These are phyloP conservation scores for Podaxis sp. DNA, from an alignment of 768 basidiomycete genomes.

Conservation along the genomic window DNA sequence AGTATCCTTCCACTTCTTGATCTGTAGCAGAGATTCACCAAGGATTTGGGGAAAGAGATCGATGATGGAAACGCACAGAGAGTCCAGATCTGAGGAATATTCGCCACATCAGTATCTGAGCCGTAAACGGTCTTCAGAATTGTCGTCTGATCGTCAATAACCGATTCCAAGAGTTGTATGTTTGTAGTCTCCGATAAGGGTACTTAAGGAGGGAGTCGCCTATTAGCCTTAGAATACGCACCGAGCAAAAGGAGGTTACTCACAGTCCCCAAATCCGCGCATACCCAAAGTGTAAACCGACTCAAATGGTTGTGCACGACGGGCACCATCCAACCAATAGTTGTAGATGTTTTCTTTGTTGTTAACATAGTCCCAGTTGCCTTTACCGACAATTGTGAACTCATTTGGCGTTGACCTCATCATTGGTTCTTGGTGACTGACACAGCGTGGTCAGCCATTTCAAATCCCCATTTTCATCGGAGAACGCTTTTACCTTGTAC, in stretches of 20 bases:
- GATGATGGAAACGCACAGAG: conserved; percentile 33
- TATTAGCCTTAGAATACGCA: background rate
- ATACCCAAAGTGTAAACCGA: conserved; percentile 64
- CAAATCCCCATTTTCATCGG: background rate
- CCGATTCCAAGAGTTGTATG: conserved; percentile 45
- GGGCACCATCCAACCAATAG: conserved; percentile 57
- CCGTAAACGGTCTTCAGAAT: conserved; percentile 51
- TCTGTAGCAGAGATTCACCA: conserved; percentile 21
- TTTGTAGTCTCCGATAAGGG: conserved; percentile 45
- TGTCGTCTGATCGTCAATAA: conserved; percentile 54
- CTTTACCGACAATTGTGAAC: conserved; percentile 51
- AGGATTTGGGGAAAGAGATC: background rate
- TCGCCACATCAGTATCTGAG: conserved; percentile 32
- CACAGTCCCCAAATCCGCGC: conserved; percentile 56
- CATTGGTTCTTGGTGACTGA: conserved; percentile 69
- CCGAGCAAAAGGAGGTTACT: conserved; percentile 7
- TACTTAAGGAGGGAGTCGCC: conserved; percentile 24
- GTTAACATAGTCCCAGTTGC: conserved; percentile 56
- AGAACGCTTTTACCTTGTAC: conserved; percentile 40
- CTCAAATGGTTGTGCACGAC: conserved; percentile 55
- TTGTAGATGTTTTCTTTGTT: conserved; percentile 51
- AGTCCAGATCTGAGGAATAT: conserved; percentile 65
- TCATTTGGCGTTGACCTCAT: conserved; percentile 65
- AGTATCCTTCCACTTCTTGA: conserved; percentile 63
- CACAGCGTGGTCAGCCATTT: background rate